Percentiles rank a stretch among this genome's conserved stretches.
phyloP scores from a whole-genome alignment of 331 rosid genomes.

The Cucumis variabilis region DNA sequence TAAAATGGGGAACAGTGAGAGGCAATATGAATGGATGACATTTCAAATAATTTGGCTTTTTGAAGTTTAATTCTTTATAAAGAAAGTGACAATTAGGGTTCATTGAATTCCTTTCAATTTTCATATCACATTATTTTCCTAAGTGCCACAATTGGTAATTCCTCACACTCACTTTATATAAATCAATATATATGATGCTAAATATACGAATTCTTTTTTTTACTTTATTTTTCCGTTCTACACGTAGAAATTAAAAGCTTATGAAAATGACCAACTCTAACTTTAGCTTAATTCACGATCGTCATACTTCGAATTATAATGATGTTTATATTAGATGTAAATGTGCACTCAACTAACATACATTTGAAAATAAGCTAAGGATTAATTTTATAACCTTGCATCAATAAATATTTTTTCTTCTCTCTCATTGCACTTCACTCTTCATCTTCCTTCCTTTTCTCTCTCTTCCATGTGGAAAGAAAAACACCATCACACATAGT shows the following conservation, averaged over 20 bases:
- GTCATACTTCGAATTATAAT: no score
- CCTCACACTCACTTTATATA: conserved; percentile 1
- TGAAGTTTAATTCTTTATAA: neutral
- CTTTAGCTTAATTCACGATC: neutral
- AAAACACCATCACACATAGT: no score
- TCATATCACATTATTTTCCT: neutral
- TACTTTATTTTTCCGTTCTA: neutral
- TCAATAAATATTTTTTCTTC: no score
- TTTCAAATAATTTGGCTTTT: conserved; percentile 1
- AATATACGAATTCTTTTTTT: no score
- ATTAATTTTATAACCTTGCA: no score
- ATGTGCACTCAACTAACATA: neutral
- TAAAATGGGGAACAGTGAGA: neutral
- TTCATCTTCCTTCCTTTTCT: no score
- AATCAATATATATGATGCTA: neutral
- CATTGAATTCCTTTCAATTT: conserved; percentile 26
- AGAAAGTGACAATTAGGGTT: conserved; percentile 33
- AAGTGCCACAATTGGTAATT: conserved; percentile 30
- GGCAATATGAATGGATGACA: conserved; percentile 21
- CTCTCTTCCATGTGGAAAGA: no score
- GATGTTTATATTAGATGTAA: no score
- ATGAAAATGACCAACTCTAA: conserved; percentile 16
- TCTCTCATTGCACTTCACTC: no score
- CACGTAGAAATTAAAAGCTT: neutral
- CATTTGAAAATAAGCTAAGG: no score